A percentile compares a stretch with the other conserved stretches of the same genome.
Evolutionary conservation across 2,329 filamentous ascomycete genomes (phyloP).

Genomic region (Cyclaneusma minus): DNA sequence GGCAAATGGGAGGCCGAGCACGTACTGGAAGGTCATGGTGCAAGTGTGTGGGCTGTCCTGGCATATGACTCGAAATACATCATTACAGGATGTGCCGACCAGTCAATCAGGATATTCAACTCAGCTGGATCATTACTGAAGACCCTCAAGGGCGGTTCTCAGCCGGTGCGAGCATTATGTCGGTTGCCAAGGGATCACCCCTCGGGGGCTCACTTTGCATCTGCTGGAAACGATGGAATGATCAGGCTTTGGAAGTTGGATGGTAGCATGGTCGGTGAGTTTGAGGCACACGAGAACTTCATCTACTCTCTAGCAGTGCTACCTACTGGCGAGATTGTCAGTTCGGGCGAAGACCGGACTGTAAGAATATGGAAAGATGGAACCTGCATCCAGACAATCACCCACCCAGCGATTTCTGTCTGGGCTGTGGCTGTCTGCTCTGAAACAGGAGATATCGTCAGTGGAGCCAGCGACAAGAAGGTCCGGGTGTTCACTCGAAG

Average conservation of each 20-base stretch:
- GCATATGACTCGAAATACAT: conserved; percentile 67
- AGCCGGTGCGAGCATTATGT: conserved; percentile 80
- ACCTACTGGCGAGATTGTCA: conserved; percentile 76
- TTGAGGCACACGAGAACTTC: conserved; percentile 85
- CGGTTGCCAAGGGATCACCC: conserved; percentile 60
- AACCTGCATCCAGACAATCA: conserved; percentile 86
- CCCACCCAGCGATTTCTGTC: conserved; percentile 89
- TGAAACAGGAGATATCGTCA: conserved; percentile 82
- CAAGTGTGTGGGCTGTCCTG: conserved; percentile 82
- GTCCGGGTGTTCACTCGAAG: conserved; percentile 72
- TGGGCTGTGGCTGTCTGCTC: conserved; percentile 79
- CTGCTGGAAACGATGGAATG: conserved; percentile 81
- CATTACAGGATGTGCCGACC: conserved; percentile 85
- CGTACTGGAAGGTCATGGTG: conserved; percentile 60
- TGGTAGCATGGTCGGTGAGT: conserved; percentile 59
- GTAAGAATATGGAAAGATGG: conserved; percentile 73
- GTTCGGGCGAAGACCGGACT: conserved; percentile 87
- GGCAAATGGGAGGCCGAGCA: conserved; percentile 68
- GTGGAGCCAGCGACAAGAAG: conserved; percentile 77
- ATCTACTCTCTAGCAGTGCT: conserved; percentile 73
- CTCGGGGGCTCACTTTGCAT: conserved; percentile 83
- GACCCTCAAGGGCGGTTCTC: conserved; percentile 54
- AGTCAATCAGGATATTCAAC: conserved; percentile 72
- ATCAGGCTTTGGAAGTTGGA: conserved; percentile 77
- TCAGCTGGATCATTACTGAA: conserved; percentile 45